A percentile compares a stretch with the other conserved stretches of the same genome.
Evolutionary conservation across 1,284 basidiomycete genomes (phyloP).

Genomic region (Heliocybe sulcata): DNA sequence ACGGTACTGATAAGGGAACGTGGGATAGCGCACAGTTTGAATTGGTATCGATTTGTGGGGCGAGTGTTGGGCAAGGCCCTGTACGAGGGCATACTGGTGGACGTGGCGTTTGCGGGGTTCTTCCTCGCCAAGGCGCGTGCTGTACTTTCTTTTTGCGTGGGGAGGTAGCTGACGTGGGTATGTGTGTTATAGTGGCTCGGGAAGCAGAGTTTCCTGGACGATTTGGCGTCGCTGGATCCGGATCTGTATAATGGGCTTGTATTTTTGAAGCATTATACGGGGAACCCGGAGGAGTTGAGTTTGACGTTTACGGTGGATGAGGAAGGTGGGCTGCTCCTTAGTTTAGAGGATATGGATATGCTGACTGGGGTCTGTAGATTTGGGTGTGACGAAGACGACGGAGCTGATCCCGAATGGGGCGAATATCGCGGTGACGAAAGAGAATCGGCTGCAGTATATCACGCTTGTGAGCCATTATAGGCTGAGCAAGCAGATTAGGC

Average conservation of each 20-base stretch:
- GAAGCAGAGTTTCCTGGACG: slow-evolving; percentile 84
- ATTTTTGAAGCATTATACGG: slow-evolving; percentile 89
- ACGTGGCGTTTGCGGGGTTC: slow-evolving; percentile 93
- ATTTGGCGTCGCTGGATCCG: slow-evolving; percentile 85
- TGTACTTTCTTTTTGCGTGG: slow-evolving; percentile 9
- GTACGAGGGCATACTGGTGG: slow-evolving; percentile 96
- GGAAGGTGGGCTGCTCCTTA: slow-evolving; percentile 51
- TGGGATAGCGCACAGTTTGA: slow-evolving; percentile 65
- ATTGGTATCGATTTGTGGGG: slow-evolving; percentile 95
- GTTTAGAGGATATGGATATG: not conserved
- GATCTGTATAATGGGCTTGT: slow-evolving; percentile 91
- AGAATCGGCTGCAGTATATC: slow-evolving; percentile 90
- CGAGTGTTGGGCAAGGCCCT: slow-evolving; percentile 92
- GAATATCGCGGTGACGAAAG: slow-evolving; percentile 82
- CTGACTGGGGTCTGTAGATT: slow-evolving; percentile 46
- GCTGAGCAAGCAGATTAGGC: slow-evolving; percentile 82
- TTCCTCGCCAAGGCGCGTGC: slow-evolving; percentile 78
- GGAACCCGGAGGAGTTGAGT: slow-evolving; percentile 86
- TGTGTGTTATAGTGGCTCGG: slow-evolving; percentile 66
- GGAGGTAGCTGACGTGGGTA: not conserved
- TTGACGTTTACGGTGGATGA: slow-evolving; percentile 88
- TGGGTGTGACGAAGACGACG: slow-evolving; percentile 73
- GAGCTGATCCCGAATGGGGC: slow-evolving; percentile 83
- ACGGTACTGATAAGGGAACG: slow-evolving; percentile 3
- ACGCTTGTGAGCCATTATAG: slow-evolving; percentile 87